Evolutionary conservation across 2,329 filamentous ascomycete genomes (phyloP).

Genomic region (Ophiocordyceps camponoti-floridani): DNA sequence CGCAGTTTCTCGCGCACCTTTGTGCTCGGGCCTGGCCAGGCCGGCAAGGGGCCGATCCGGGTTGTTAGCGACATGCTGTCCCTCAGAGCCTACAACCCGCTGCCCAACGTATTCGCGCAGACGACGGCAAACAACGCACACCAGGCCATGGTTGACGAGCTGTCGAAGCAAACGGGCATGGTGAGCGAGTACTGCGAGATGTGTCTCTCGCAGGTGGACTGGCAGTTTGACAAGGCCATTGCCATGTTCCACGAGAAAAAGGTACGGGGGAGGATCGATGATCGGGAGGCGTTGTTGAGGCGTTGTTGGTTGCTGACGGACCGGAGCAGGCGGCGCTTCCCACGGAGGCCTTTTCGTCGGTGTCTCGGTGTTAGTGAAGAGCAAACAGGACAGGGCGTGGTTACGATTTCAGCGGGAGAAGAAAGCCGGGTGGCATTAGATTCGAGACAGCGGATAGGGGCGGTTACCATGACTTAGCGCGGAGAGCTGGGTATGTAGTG

Average conservation of each 20-base stretch:
- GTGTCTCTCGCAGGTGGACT: conserved; percentile 63
- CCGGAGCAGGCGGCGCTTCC: conserved; percentile 8
- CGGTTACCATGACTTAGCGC: too few species aligned
- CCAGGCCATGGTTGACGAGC: conserved; percentile 54
- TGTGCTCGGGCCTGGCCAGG: conserved; percentile 56
- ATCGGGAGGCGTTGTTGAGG: background rate
- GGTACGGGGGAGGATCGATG: conserved; percentile 25
- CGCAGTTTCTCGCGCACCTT: conserved; percentile 74
- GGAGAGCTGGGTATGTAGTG: too few species aligned
- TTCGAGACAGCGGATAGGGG: too few species aligned
- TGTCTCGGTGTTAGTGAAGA: conserved; percentile 1
- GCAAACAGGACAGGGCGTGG: background rate
- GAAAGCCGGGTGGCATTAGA: too few species aligned
- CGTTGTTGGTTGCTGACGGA: background rate
- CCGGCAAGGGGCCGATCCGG: conserved; percentile 44
- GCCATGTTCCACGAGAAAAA: conserved; percentile 59
- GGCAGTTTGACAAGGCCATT: conserved; percentile 63
- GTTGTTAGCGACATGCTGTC: conserved; percentile 68
- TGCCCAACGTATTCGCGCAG: conserved; percentile 24
- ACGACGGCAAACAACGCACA: conserved; percentile 25
- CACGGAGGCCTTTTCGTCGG: conserved; percentile 9
- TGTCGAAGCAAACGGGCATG: conserved; percentile 66
- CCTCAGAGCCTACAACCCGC: conserved; percentile 44
- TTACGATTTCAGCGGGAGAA: background rate
- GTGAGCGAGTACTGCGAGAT: conserved; percentile 60